Evolutionary conservation across 2,329 filamentous ascomycete genomes (phyloP), one percentile per base, ranked within the genome.

Genomic region (Plectosphaerella plurivora): DNA sequence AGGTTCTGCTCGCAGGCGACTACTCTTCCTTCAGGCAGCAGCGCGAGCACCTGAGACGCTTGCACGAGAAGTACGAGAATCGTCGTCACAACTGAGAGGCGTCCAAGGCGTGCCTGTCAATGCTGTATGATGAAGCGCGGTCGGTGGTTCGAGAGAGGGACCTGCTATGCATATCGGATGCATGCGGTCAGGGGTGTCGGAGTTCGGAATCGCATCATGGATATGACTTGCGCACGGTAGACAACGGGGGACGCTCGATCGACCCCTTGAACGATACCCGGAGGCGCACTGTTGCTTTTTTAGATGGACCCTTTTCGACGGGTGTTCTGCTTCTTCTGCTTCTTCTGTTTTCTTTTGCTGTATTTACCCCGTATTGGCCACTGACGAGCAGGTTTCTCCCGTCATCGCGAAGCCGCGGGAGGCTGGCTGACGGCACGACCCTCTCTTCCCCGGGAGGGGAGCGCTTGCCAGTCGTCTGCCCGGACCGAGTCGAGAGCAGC

Each of bases 1-100:
- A 81, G 35, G 77, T 83, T 39, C 79, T 96, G 39, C 73, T 95
- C 50, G 86, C 79, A 11, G 91, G 89, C 50, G 87, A 96, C 62
- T 97, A 96, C 68, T 78, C 79, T 6, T 82, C 83, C 2, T 95
- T 95, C 63, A 73, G 80, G 18, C 68, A 76, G 42, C 89, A 95
- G 66, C 82, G 91, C 50, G 72, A 79, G 12, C 86, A 79, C 57
- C 71, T 92, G 9, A 72, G 73, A 49, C 69, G 73, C 36, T 66
- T 87, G 2, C 79, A 81, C 51, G 69, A 73, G 52, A 70, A 67
- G 55, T 60, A 57, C 11, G 65, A 71, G 9, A 68, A 68, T 14
- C 63, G 66, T 18, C 68, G 66, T 49, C 60, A 63, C 11, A 61
- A 65, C 45, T 66, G 55, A 61, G 50, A 35, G 44, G 18, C 33